A percentile compares a stretch with the other conserved stretches of the same genome.
phyloP scores from a whole-genome alignment of 2,329 filamentous ascomycete genomes.

The Colletotrichum theobromicola region DNA sequence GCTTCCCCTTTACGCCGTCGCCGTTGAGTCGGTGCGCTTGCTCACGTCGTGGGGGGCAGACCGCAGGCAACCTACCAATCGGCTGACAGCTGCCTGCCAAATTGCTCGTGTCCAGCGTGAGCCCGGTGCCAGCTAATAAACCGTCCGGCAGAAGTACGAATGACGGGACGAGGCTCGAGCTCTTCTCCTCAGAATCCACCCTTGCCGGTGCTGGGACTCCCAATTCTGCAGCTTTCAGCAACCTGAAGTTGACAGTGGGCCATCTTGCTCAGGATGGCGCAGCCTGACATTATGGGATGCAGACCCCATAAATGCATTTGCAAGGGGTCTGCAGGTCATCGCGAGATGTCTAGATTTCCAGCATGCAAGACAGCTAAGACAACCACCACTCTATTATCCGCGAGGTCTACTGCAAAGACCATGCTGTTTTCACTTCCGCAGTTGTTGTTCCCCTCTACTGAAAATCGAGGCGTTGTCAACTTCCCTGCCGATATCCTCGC shows the following conservation, averaged over 20 bases:
- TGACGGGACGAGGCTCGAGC: slow-evolving; percentile 12
- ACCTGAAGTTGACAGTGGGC: background rate
- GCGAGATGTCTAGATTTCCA: background rate
- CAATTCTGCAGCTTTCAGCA: background rate
- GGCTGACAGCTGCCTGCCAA: slow-evolving; percentile 5
- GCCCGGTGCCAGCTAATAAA: background rate
- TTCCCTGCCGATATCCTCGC: background rate
- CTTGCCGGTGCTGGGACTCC: background rate
- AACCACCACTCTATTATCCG: background rate
- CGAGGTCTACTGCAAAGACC: background rate
- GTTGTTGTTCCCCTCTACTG: background rate
- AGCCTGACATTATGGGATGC: background rate
- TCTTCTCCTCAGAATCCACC: slow-evolving; percentile 6
- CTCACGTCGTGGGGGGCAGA: background rate
- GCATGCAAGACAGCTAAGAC: slow-evolving; percentile 2
- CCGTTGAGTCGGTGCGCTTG: background rate
- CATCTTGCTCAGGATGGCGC: background rate
- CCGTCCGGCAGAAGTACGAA: background rate
- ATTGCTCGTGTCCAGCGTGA: background rate
- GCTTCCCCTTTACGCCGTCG: background rate
- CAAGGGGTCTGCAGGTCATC: slow-evolving; percentile 12
- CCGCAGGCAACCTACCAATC: background rate
- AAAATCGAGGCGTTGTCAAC: background rate
- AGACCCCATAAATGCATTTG: slow-evolving; percentile 2
- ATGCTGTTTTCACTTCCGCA: background rate